Conservation (phyloP, 2,329 filamentous ascomycete genomes). For the Colletotrichum magnum region DNA sequence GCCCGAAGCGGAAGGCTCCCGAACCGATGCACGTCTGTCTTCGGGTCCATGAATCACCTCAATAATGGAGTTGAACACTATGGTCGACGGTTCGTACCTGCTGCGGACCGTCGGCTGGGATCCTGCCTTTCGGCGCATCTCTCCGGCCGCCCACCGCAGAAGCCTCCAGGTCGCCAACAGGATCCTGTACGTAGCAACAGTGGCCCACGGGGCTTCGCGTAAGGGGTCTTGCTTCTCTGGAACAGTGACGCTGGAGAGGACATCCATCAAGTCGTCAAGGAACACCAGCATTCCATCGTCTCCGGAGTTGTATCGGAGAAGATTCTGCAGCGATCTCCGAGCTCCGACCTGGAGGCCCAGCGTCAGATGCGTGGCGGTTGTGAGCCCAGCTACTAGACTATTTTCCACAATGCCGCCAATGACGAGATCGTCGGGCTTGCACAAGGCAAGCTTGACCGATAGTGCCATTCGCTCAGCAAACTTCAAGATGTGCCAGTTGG, state of each 20-base stretch:
- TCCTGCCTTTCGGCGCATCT: constrained; percentile 43
- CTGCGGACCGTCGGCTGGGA: constrained; percentile 40
- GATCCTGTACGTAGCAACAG: constrained; percentile 47
- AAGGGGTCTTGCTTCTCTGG: constrained; percentile 30
- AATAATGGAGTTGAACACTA: constrained; percentile 46
- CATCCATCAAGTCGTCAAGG: constrained; percentile 46
- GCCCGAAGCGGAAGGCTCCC: constrained; percentile 23
- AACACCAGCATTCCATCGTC: constrained; percentile 48
- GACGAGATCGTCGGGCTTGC: constrained; percentile 50
- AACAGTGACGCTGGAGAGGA: constrained; percentile 39
- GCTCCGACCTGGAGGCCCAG: constrained; percentile 46
- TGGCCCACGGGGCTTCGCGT: constrained; percentile 50
- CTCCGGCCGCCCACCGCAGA: constrained; percentile 45
- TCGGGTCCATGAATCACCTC: constrained; percentile 39
- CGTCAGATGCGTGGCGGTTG: constrained; percentile 48
- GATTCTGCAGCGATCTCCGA: constrained; percentile 46
- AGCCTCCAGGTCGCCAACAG: constrained; percentile 50
- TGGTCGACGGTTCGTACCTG: constrained; percentile 43
- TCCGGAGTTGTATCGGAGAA: constrained; percentile 43
- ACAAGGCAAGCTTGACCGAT: constrained; percentile 48
- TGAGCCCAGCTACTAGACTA: constrained; percentile 49
- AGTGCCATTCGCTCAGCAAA: constrained; percentile 45
- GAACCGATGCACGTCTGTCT: constrained; percentile 13
- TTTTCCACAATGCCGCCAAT: constrained; percentile 53
- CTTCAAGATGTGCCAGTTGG: constrained; percentile 46